phyloP scores from a whole-genome alignment of 179 eudicot genomes.

The Camellia oleifera region DNA sequence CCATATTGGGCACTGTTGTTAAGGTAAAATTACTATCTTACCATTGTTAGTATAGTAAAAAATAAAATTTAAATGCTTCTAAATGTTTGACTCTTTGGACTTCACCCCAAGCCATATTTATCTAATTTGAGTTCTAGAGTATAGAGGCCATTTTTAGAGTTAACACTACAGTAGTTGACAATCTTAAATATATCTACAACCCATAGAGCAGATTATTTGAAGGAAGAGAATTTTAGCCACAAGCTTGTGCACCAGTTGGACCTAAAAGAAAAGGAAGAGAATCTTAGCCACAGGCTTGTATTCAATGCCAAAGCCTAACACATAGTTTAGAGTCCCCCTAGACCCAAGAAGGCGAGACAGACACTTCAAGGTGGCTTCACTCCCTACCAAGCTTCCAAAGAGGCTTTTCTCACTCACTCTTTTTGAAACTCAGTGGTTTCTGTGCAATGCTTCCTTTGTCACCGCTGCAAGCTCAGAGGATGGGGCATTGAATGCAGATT shows the following conservation, averaged over 20 bases:
- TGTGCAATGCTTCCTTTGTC: not conserved
- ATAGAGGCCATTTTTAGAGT: not conserved
- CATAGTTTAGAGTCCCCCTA: not conserved
- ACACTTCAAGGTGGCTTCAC: not conserved
- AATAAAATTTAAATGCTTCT: not conserved
- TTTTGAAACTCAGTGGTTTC: not conserved
- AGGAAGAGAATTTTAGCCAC: not conserved
- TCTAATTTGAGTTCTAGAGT: not conserved
- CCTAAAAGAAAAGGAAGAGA: not conserved
- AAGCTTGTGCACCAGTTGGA: not conserved
- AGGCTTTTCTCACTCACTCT: not conserved
- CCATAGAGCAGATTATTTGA: not conserved
- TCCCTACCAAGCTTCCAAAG: constrained; percentile 1
- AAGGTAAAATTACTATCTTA: constrained; percentile 44
- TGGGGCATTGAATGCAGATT: not conserved
- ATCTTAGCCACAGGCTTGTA: not conserved
- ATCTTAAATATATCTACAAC: not conserved
- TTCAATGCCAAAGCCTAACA: not conserved
- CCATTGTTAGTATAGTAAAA: not conserved
- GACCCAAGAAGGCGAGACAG: too few species aligned
- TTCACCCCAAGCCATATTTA: not conserved
- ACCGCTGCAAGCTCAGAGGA: not conserved
- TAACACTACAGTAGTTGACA: not conserved
- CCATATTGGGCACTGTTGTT: constrained; percentile 80
- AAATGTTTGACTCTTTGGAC: not conserved